Conservation (phyloP, 352 stramenopile species). For the Globisporangium viniferum region DNA sequence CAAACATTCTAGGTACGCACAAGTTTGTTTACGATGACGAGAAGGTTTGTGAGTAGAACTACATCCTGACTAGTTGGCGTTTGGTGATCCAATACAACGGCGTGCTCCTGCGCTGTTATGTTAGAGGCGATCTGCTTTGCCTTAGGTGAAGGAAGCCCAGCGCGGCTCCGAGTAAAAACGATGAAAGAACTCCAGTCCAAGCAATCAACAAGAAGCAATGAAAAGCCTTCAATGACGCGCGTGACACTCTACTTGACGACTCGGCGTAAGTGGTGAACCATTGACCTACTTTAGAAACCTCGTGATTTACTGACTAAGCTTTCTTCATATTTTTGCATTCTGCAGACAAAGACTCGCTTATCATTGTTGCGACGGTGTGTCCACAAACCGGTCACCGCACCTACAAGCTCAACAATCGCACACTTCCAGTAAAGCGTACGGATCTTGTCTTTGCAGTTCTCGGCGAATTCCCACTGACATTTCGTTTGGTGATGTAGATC, state of each 20-base stretch:
- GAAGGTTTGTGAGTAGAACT: neutral
- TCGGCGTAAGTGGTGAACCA: slow-evolving; percentile 14
- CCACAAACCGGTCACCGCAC: slow-evolving; percentile 25
- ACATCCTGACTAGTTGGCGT: neutral
- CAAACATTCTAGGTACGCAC: slow-evolving; percentile 34
- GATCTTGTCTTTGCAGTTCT: neutral
- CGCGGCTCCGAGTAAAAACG: slow-evolving; percentile 26
- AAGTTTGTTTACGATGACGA: neutral
- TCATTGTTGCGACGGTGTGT: slow-evolving; percentile 25
- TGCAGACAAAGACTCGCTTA: slow-evolving; percentile 15
- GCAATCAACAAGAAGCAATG: slow-evolving; percentile 5
- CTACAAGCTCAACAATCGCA: slow-evolving; percentile 38
- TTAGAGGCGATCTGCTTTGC: slow-evolving; percentile 48
- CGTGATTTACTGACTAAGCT: neutral
- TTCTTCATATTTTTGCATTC: neutral
- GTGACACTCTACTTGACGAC: slow-evolving; percentile 29
- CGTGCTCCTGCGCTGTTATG: neutral
- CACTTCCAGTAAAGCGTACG: slow-evolving; percentile 34
- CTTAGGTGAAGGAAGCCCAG: slow-evolving; percentile 30
- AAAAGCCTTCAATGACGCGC: slow-evolving; percentile 19
- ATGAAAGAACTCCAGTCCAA: slow-evolving; percentile 32
- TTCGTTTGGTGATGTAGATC: slow-evolving; percentile 17
- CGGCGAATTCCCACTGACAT: neutral
- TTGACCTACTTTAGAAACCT: neutral
- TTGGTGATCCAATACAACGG: neutral